Percentiles rank a stretch among this genome's conserved stretches.
phyloP scores from a whole-genome alignment of 2,329 filamentous ascomycete species.

The Clonostachys rhizophaga region DNA sequence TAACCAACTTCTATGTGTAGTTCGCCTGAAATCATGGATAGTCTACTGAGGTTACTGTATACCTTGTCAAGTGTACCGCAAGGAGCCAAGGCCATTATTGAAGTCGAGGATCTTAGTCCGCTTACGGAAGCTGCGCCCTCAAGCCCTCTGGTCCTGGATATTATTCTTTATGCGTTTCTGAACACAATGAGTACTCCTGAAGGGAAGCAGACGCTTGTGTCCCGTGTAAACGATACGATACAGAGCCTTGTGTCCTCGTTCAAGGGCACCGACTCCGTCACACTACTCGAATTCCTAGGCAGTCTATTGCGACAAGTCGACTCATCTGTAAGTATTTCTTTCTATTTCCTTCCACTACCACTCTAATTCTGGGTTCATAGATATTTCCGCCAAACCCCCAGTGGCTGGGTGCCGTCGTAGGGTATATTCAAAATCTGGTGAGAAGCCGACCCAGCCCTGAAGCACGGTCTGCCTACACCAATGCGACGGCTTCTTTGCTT shows the following conservation, averaged over 20 bases:
- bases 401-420: conserved; percentile 46
- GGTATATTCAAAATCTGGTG: conserved; percentile 48
- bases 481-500: conserved; percentile 52
- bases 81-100: conserved; percentile 43
- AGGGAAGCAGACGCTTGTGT: conserved; percentile 20
- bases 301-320: conserved; percentile 44
- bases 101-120: conserved; percentile 44
- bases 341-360: background rate
- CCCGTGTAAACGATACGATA: conserved; percentile 41
- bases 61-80: conserved; percentile 46
- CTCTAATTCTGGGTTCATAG: conserved; percentile 19
- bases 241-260: conserved; percentile 46
- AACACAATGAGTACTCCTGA: conserved; percentile 30
- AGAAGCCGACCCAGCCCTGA: conserved; percentile 47
- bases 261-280: conserved; percentile 54
- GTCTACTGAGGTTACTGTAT: conserved; percentile 53
- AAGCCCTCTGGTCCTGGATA: conserved; percentile 47
- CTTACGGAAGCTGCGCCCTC: conserved; percentile 53
- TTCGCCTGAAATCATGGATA: conserved; percentile 42
- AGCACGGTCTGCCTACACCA: conserved; percentile 54
- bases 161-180: conserved; percentile 53
- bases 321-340: conserved; percentile 33
- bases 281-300: conserved; percentile 52
- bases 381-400: conserved; percentile 39
- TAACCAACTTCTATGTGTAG: conserved; percentile 20